phyloP scores from a whole-genome alignment of 345 rosid genomes.

The Eucalyptus pauciflora region DNA sequence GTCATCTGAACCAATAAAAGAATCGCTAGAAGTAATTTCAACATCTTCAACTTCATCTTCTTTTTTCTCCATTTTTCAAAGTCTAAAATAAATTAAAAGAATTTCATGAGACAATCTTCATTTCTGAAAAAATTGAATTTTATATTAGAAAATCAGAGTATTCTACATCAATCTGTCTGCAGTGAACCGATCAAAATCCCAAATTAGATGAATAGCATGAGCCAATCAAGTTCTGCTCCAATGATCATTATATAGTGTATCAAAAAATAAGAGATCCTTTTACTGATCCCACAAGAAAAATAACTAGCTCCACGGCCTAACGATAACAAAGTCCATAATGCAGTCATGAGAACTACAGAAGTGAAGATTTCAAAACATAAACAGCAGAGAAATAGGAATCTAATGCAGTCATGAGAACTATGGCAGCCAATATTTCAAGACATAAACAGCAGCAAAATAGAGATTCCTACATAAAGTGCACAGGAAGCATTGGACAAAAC shows the following conservation, averaged over 20 bases:
- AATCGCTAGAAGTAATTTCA: conserved; percentile 25
- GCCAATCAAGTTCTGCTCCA: neutral
- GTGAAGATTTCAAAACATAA: neutral
- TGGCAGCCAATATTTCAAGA: neutral
- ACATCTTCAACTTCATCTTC: neutral
- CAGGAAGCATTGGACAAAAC: neutral
- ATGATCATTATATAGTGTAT: neutral
- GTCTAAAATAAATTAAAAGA: neutral
- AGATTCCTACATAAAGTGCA: neutral
- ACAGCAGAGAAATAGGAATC: neutral
- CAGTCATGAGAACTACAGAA: neutral
- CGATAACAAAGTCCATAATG: neutral
- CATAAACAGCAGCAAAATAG: neutral
- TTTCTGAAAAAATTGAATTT: neutral
- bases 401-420: neutral
- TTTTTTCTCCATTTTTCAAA: conserved; percentile 23
- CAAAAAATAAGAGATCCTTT: neutral
- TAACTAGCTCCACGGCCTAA: neutral
- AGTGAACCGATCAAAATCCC: neutral
- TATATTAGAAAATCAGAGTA: neutral
- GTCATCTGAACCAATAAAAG: conserved; percentile 47
- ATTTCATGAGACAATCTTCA: neutral
- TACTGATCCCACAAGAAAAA: neutral
- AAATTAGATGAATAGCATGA: neutral
- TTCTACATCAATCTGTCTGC: neutral